Base-by-base conservation (phyloP, 2,329 filamentous ascomycete species). In the Chrysoporthe puriensis region DNA sequence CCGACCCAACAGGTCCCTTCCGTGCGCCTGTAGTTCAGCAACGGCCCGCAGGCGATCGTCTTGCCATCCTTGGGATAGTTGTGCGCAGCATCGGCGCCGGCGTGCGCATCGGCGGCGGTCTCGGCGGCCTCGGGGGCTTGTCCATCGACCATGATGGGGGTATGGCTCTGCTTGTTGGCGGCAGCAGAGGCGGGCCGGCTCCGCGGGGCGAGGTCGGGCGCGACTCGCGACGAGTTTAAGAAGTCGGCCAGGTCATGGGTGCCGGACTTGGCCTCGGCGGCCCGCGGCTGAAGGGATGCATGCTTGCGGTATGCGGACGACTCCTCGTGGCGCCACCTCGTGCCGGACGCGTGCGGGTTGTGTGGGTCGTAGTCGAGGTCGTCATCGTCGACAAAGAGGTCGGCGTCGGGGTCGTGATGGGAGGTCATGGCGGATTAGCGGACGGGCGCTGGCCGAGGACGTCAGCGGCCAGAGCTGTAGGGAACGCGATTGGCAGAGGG, bases 21-120 rank as follows among this genome's bases (percentile, higher is more conserved):
- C 87, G 91, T 94, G 74, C 87, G 86, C 71, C 90, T 85, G 77
- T 94, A 95, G 79, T 95, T 95, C 70, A 95, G 80, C 71, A 95
- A 80, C 26, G 92, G 92, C 0, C 92, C 92, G 72, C 87, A 90
- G 16, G 91, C 82, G 40, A 94, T 84, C 69, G 91, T 87, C 74
- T 81, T 84, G 58, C 84, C 84, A 61, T 86, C 84, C 36, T 74
- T 73, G 5, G 76, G 72, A 8, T 71, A 71, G 16, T 73, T 72
- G 21, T 69, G 48, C 18, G 69, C 64, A 40, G 64, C 62, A 40
- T 70, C 67, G 8, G 32, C 62, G 7, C 2, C 52, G 14, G 18
- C 21, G 5, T 52, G 61, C n/a, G 58, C 64, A 9, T 70, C 68
- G 18, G 32, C 26, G 48, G 50, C 69, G 57, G 54, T 32, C n/a